Conservation (phyloP, 202 grass and related monocot genomes). For the Alloteropsis angusta region DNA sequence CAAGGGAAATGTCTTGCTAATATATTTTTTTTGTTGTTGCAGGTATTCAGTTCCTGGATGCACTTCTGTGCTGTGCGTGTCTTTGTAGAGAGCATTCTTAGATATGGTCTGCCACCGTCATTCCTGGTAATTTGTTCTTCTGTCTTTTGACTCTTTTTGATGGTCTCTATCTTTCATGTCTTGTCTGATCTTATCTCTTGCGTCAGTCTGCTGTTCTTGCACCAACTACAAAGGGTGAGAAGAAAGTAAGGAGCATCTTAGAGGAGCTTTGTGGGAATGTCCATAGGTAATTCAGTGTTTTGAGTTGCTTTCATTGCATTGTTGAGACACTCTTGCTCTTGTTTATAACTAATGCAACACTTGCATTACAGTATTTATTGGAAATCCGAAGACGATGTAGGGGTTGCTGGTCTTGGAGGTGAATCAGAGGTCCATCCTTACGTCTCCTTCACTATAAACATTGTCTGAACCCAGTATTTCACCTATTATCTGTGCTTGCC, state of each 20-base stretch:
- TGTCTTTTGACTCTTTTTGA: not conserved
- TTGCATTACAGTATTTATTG: conserved; percentile 59
- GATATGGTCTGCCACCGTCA: conserved; percentile 84
- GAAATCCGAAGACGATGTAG: conserved; percentile 73
- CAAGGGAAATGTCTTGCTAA: not conserved
- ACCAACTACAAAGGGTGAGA: conserved; percentile 71
- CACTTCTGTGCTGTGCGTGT: conserved; percentile 87
- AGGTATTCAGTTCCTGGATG: conserved; percentile 99
- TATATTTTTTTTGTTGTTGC: too few species aligned
- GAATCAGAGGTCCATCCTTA: conserved; percentile 80
- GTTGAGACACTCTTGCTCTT: not conserved
- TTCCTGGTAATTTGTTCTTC: conserved; percentile 60
- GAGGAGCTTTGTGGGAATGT: conserved; percentile 54
- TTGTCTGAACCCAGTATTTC: conserved; percentile 37
- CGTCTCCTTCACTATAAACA: conserved; percentile 89
- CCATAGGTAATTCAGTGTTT: conserved; percentile 51
- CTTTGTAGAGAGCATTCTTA: conserved; percentile 97
- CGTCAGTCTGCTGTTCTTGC: conserved; percentile 72
- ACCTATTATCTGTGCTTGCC: not conserved
- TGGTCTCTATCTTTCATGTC: not conserved
- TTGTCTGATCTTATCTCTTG: conserved; percentile 18
- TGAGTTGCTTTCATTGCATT: not conserved
- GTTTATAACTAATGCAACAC: conserved; percentile 5
- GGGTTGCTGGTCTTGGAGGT: conserved; percentile 53
- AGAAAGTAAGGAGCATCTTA: conserved; percentile 86